phyloP scores from a whole-genome alignment of 169 alveolate species.

The Perkinsus marinus region DNA sequence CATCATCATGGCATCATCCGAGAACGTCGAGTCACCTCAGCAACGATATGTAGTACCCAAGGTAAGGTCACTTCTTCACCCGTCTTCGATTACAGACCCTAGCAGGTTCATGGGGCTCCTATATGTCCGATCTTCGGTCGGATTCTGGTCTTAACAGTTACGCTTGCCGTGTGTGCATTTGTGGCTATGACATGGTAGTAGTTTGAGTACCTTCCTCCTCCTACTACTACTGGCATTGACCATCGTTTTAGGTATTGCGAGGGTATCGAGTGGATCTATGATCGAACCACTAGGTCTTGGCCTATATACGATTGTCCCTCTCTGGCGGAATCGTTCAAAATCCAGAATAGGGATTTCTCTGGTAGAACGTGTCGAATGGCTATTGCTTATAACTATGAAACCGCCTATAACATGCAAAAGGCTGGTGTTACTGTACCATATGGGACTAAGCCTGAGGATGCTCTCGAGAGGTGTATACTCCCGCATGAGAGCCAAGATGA shows the following conservation, averaged over 20 bases:
- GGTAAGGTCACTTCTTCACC: neutral
- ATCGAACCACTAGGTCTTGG: neutral
- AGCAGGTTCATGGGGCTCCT: neutral
- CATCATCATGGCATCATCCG: neutral
- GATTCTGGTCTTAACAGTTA: neutral
- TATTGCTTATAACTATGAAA: neutral
- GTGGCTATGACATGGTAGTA: neutral
- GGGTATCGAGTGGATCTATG: neutral
- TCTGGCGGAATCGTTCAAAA: neutral
- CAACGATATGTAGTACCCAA: neutral
- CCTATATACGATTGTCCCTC: neutral
- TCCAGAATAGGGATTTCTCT: neutral
- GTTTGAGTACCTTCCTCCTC: neutral
- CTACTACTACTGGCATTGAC: neutral
- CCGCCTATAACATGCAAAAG: neutral
- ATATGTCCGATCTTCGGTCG: neutral
- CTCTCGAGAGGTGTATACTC: neutral
- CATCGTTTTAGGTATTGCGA: neutral
- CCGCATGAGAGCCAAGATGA: neutral
- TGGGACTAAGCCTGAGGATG: neutral
- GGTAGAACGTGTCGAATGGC: neutral
- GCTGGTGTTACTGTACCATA: neutral
- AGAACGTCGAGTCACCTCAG: neutral
- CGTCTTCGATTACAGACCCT: neutral
- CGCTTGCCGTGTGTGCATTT: neutral